phyloP scores from a whole-genome alignment of 2,329 filamentous ascomycete genomes.

The Aspergillus floridensis region DNA sequence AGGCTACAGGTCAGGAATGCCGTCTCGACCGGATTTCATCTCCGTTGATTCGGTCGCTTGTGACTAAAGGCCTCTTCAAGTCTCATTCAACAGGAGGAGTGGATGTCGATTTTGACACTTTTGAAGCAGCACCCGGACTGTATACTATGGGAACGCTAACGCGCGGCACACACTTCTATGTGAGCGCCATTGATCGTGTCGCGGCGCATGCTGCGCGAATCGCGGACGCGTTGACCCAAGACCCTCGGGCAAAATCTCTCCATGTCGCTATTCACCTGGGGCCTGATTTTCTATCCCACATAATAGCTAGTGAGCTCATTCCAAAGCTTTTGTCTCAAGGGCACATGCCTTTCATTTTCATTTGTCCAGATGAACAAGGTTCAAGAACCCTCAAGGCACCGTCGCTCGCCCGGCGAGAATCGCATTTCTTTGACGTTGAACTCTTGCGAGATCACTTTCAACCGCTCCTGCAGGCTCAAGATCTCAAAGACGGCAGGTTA shows the following conservation, averaged over 20 bases:
- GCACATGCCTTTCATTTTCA: slow-evolving; percentile 13
- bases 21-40: slow-evolving; percentile 6
- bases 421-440: slow-evolving; percentile 8
- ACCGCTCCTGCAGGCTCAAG: background rate
- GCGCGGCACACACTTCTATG: slow-evolving; percentile 12
- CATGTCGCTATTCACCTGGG: slow-evolving; percentile 12
- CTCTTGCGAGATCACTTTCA: slow-evolving; percentile 4
- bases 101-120: slow-evolving; percentile 9
- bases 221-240: slow-evolving; percentile 8
- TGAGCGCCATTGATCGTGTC: slow-evolving; percentile 10
- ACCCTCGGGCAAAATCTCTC: slow-evolving; percentile 2
- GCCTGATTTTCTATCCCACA: slow-evolving; percentile 7
- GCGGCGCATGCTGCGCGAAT: slow-evolving; percentile 10
- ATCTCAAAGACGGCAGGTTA: background rate
- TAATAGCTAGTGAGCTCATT: slow-evolving; percentile 9
- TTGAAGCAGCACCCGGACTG: slow-evolving; percentile 6
- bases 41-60: slow-evolving; percentile 8
- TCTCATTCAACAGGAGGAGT: slow-evolving; percentile 10
- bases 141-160: slow-evolving; percentile 11
- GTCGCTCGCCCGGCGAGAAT: slow-evolving; percentile 4
- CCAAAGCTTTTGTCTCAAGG: slow-evolving; percentile 9
- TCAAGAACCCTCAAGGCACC: background rate
- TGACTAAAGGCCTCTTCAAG: slow-evolving; percentile 5
- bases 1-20: slow-evolving; percentile 12
- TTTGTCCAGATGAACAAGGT: background rate